phyloP scores from a whole-genome alignment of 108 stramenopile species.

The Nitzschia putrida region DNA sequence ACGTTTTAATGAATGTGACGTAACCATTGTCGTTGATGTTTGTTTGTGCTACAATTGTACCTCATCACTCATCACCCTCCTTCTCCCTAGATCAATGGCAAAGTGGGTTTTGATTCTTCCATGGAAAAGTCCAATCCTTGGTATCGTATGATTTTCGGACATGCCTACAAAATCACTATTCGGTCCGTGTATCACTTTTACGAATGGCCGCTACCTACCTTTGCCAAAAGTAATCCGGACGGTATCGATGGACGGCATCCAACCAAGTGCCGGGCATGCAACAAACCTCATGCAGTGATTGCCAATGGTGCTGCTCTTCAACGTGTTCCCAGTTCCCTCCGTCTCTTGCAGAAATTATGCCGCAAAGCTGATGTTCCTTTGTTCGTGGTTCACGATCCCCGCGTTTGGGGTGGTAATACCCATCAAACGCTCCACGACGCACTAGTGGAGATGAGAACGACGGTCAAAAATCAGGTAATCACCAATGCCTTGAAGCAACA shows the following conservation, averaged over 20 bases:
- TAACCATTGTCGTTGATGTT: neutral
- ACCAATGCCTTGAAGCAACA: constrained; percentile 48
- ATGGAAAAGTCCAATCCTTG: constrained; percentile 51
- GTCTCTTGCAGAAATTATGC: constrained; percentile 64
- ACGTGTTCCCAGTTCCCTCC: constrained; percentile 76
- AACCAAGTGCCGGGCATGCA: constrained; percentile 64
- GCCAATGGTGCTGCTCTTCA: constrained; percentile 84
- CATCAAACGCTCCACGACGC: constrained; percentile 62
- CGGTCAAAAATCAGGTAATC: constrained; percentile 64
- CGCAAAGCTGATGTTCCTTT: constrained; percentile 76
- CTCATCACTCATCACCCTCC: neutral
- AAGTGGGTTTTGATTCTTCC: constrained; percentile 58
- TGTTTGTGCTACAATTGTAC: neutral
- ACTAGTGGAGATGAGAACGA: constrained; percentile 59
- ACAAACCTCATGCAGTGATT: constrained; percentile 88
- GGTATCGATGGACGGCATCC: constrained; percentile 55
- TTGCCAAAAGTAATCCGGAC: constrained; percentile 47
- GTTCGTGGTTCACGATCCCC: constrained; percentile 79
- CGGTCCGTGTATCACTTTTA: constrained; percentile 41
- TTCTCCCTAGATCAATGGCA: constrained; percentile 47
- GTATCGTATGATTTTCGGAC: constrained; percentile 58
- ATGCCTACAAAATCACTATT: constrained; percentile 51
- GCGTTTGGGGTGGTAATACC: constrained; percentile 73
- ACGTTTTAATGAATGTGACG: neutral
- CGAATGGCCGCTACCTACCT: constrained; percentile 54